Evolutionary conservation across 2,329 filamentous ascomycete species (phyloP).

Genomic region (Ceratocystis harringtonii): DNA sequence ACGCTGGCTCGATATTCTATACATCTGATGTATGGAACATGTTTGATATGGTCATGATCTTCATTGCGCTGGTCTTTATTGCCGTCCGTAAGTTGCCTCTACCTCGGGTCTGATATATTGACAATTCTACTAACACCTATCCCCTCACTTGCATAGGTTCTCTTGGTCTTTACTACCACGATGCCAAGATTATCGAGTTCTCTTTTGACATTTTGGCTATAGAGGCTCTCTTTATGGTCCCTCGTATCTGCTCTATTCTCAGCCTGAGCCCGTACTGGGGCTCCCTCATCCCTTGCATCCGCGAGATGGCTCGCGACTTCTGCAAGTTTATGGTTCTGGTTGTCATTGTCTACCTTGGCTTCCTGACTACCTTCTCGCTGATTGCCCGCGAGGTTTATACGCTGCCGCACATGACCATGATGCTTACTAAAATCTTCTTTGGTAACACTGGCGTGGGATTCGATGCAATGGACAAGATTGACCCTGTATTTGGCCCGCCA

Average conservation of each 20-base stretch:
- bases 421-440: slow-evolving; percentile 68
- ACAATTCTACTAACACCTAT: background rate
- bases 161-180: slow-evolving; percentile 45
- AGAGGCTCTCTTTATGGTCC: slow-evolving; percentile 80
- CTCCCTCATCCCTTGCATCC: slow-evolving; percentile 74
- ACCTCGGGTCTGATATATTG: slow-evolving; percentile 1
- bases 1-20: slow-evolving; percentile 78
- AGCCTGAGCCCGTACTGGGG: slow-evolving; percentile 84
- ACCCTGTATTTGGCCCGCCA: slow-evolving; percentile 43
- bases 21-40: slow-evolving; percentile 69
- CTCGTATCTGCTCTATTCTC: slow-evolving; percentile 73
- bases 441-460: slow-evolving; percentile 64
- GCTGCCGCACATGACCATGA: slow-evolving; percentile 55
- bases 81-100: slow-evolving; percentile 44
- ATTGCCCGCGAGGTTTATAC: slow-evolving; percentile 56
- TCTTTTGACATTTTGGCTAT: slow-evolving; percentile 83
- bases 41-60: slow-evolving; percentile 59
- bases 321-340: slow-evolving; percentile 71
- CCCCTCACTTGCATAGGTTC: slow-evolving; percentile 34
- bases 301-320: slow-evolving; percentile 91
- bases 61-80: slow-evolving; percentile 56
- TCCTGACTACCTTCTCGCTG: slow-evolving; percentile 72
- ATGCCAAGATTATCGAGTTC: slow-evolving; percentile 51
- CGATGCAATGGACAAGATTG: slow-evolving; percentile 46
- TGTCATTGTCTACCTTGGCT: slow-evolving; percentile 70